These are phyloP conservation scores for Gleditsia sinensis DNA, from an alignment of 306 rosid genomes.

Conservation along the genomic window DNA sequence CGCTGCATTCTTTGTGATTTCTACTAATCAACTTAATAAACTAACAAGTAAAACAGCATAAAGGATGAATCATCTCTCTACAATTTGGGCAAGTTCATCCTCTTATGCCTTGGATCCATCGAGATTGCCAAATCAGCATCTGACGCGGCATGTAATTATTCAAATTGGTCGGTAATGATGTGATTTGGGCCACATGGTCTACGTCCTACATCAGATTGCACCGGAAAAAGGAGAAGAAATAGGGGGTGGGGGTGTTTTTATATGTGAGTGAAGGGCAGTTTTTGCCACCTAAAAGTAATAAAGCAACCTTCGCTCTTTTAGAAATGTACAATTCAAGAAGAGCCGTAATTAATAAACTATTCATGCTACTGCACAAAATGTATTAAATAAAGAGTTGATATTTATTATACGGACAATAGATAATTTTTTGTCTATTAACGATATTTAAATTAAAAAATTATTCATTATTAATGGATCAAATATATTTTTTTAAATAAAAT, in stretches of 20 bases:
- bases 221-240: slow-evolving; percentile 25
- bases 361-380: no score
- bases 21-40: slow-evolving; percentile 27
- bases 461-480: not conserved
- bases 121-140: slow-evolving; percentile 39
- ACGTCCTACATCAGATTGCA: slow-evolving; percentile 35
- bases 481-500: not conserved
- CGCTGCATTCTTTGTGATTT: slow-evolving; percentile 25
- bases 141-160: slow-evolving; percentile 29
- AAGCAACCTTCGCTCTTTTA: slow-evolving; percentile 6
- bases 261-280: slow-evolving; percentile 9
- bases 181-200: slow-evolving; percentile 19
- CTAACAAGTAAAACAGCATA: not conserved
- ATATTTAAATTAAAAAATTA: no score
- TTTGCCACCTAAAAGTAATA: slow-evolving; percentile 14
- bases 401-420: no score
- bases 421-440: no score
- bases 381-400: no score
- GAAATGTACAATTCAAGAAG: not conserved
- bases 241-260: not conserved
- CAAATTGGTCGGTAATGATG: slow-evolving; percentile 19
- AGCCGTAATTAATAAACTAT: not conserved
- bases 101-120: slow-evolving; percentile 21
- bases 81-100: slow-evolving; percentile 22
- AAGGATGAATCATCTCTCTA: slow-evolving; percentile 31